A percentile compares a stretch with the other conserved stretches of the same genome.
phyloP scores from a whole-genome alignment of 1,284 basidiomycete species.

The Sanghuangporus sanghuang region DNA sequence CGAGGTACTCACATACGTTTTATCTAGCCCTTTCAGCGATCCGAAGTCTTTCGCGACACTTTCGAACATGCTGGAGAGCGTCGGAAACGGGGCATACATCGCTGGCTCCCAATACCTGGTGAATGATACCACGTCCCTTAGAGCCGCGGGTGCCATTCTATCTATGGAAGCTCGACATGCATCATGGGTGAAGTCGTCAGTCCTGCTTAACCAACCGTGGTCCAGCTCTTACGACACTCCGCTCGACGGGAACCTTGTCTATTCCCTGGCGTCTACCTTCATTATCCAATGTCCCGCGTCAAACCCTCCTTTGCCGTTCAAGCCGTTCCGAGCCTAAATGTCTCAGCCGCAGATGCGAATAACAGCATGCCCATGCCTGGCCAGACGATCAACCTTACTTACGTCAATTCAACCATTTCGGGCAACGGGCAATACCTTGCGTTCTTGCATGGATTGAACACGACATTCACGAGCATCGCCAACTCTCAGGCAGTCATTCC shows the following conservation, averaged over 20 bases:
- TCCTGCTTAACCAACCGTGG: constrained; percentile 46
- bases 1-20: constrained; percentile 24
- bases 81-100: constrained; percentile 38
- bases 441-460: constrained; percentile 34
- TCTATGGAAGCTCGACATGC: constrained; percentile 43
- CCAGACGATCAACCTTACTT: constrained; percentile 27
- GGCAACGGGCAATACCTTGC: constrained; percentile 30
- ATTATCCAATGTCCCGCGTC: constrained; percentile 32
- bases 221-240: constrained; percentile 44
- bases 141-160: constrained; percentile 38
- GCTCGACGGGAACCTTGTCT: constrained; percentile 28
- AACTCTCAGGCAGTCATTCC: constrained; percentile 28
- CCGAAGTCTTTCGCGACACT: constrained; percentile 34
- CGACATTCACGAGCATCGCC: constrained; percentile 30
- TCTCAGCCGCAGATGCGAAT: constrained; percentile 21
- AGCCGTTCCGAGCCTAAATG: constrained; percentile 31
- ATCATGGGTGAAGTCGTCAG: constrained; percentile 46
- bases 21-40: constrained; percentile 24
- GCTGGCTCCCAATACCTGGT: constrained; percentile 32
- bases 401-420: constrained; percentile 25
- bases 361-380: not conserved
- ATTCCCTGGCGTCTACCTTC: constrained; percentile 26
- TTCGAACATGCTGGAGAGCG: constrained; percentile 37
- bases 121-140: constrained; percentile 24
- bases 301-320: constrained; percentile 34